A percentile compares a stretch with the other conserved stretches of the same genome.
Evolutionary conservation across 1,284 basidiomycete species (phyloP).

Genomic region (Rhodotorula sp.): DNA sequence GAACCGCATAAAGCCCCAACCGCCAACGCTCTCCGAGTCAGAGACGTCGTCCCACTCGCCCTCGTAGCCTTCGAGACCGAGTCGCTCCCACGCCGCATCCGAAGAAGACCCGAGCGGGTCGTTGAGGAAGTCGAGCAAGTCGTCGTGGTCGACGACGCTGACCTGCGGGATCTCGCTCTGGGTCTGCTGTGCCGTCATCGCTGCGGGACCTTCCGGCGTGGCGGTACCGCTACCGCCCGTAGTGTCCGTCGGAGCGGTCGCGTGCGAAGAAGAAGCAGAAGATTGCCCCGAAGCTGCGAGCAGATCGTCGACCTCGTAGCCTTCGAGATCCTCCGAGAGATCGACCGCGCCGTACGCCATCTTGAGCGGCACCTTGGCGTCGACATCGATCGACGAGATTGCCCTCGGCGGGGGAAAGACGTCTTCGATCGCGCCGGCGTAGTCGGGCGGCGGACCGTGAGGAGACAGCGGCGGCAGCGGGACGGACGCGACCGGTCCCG

Average conservation of each 20-base stretch:
- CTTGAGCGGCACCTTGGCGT: slow-evolving; percentile 34
- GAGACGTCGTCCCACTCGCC: slow-evolving; percentile 42
- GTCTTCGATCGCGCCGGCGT: slow-evolving; percentile 46
- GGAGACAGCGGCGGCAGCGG: slow-evolving; percentile 28
- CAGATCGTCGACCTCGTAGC: slow-evolving; percentile 37
- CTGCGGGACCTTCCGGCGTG: background rate
- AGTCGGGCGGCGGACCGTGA: slow-evolving; percentile 41
- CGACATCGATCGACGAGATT: slow-evolving; percentile 47
- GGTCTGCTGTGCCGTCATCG: background rate
- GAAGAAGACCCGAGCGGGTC: slow-evolving; percentile 26
- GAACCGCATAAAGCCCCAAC: slow-evolving; percentile 35
- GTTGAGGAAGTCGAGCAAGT: slow-evolving; percentile 24
- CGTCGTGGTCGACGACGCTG: slow-evolving; percentile 14
- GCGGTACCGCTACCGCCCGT: background rate
- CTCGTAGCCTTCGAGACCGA: slow-evolving; percentile 37
- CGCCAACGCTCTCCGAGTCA: slow-evolving; percentile 44
- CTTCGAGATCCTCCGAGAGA: slow-evolving; percentile 15
- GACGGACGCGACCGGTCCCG: slow-evolving; percentile 23
- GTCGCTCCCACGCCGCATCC: slow-evolving; percentile 42
- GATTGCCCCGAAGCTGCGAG: slow-evolving; percentile 10
- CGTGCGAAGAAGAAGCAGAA: background rate
- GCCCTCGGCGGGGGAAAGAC: slow-evolving; percentile 54
- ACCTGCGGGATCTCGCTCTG: background rate
- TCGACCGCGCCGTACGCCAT: slow-evolving; percentile 27
- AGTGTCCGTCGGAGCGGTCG: background rate